These are phyloP conservation scores for Suillus spraguei DNA, from an alignment of 768 basidiomycete species.

Conservation along the genomic window DNA sequence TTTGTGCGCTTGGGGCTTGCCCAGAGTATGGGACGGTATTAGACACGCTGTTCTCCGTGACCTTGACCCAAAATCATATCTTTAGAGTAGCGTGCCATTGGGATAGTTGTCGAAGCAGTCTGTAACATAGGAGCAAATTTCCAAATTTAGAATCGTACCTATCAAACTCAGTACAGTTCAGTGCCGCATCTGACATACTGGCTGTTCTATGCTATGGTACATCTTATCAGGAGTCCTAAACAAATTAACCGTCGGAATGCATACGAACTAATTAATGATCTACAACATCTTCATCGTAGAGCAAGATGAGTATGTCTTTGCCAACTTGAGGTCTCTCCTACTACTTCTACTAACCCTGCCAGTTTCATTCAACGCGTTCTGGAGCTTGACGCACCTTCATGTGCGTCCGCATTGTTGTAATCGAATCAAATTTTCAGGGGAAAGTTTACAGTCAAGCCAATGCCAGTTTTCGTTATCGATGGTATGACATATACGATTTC, in stretches of 20 bases:
- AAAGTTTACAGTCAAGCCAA: not conserved
- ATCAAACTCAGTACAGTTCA: too few species aligned
- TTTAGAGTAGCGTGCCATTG: not conserved
- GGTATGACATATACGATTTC: not conserved
- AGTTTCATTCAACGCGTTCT: not conserved
- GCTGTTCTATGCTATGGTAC: not conserved
- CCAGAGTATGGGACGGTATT: not conserved
- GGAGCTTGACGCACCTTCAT: not conserved
- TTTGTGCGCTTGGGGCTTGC: too few species aligned
- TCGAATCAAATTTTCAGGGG: not conserved
- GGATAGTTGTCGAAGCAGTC: not conserved
- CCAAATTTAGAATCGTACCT: not conserved
- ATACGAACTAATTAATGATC: too few species aligned
- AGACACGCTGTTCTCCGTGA: not conserved
- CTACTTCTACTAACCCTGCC: not conserved
- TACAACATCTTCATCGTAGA: too few species aligned
- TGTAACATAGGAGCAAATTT: not conserved
- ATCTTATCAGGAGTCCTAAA: not conserved
- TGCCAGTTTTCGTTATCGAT: not conserved
- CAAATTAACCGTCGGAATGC: too few species aligned
- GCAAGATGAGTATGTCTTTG: not conserved
- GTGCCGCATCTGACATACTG: not conserved
- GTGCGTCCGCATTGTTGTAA: not conserved
- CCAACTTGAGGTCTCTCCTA: not conserved
- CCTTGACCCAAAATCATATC: too few species aligned